Evolutionary conservation across 208 protist species (phyloP).

Genomic region (Herpetomonas tarakana): DNA sequence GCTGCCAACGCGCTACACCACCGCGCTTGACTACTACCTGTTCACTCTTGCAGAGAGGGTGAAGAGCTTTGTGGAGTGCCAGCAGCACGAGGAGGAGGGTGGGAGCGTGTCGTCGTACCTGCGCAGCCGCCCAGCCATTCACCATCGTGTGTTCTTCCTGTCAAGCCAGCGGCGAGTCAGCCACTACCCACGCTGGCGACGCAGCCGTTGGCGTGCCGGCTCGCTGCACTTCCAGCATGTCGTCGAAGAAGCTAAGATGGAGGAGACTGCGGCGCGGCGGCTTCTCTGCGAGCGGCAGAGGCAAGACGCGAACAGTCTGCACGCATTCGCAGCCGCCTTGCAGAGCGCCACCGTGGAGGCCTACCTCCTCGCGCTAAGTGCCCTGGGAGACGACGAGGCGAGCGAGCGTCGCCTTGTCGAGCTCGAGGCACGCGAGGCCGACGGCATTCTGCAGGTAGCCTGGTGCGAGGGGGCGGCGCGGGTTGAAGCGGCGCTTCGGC

Average conservation of each 20-base stretch:
- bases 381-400: conserved; percentile 10
- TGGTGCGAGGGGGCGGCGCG: neutral
- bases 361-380: conserved; percentile 11
- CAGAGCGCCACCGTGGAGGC: neutral
- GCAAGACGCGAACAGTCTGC: neutral
- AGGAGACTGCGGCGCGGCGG: neutral
- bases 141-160: neutral
- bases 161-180: neutral
- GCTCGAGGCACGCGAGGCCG: conserved; percentile 4
- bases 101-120: neutral
- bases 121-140: neutral
- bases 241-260: neutral
- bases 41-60: conserved; percentile 20
- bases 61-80: conserved; percentile 7
- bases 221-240: neutral
- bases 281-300: neutral
- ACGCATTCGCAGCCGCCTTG: neutral
- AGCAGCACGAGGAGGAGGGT: neutral
- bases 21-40: conserved; percentile 27
- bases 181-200: neutral
- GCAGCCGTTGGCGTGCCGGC: neutral
- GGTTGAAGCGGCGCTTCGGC: neutral
- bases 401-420: conserved; percentile 2
- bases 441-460: conserved; percentile 4
- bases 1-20: conserved; percentile 24